These are phyloP conservation scores for Kazachstania psychrophila DNA, from an alignment of 805 yeast species.

Conservation along the genomic window DNA sequence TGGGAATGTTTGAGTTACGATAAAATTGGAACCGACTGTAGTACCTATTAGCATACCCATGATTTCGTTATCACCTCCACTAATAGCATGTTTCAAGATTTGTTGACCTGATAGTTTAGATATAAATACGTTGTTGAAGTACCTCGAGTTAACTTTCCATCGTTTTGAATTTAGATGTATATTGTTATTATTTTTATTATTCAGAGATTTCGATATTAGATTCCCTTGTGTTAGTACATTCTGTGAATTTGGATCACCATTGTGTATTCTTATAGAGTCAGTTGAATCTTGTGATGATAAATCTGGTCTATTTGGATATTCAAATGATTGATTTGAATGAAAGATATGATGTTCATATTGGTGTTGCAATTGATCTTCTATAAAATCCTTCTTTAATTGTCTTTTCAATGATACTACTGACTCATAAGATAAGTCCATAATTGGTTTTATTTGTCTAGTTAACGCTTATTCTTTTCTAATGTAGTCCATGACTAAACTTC, in stretches of 20 bases:
- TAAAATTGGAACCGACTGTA: slow-evolving; percentile 43
- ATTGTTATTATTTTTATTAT: background rate
- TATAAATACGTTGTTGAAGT: slow-evolving; percentile 29
- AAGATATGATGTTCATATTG: background rate
- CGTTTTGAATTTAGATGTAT: too few relatives aligned
- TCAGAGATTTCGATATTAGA: background rate
- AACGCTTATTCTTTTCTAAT: too few relatives aligned
- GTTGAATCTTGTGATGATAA: background rate
- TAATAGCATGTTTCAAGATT: slow-evolving; percentile 69
- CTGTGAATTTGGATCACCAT: background rate
- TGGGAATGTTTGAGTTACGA: slow-evolving; percentile 74
- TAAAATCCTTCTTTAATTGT: background rate
- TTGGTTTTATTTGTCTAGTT: background rate
- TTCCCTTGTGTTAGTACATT: background rate
- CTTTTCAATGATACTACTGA: slow-evolving; percentile 1
- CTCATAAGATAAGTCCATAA: background rate
- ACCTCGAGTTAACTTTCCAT: slow-evolving; percentile 2
- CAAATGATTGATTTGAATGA: background rate
- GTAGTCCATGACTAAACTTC: too few relatives aligned
- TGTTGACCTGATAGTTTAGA: slow-evolving; percentile 65
- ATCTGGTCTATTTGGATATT: background rate
- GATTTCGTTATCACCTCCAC: slow-evolving; percentile 81
- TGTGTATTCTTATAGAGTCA: background rate
- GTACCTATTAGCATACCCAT: slow-evolving; percentile 94
- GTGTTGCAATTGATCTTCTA: background rate